These are phyloP conservation scores for Fusarium sp. DNA, from an alignment of 2,329 filamentous ascomycete species.

Conservation along the genomic window DNA sequence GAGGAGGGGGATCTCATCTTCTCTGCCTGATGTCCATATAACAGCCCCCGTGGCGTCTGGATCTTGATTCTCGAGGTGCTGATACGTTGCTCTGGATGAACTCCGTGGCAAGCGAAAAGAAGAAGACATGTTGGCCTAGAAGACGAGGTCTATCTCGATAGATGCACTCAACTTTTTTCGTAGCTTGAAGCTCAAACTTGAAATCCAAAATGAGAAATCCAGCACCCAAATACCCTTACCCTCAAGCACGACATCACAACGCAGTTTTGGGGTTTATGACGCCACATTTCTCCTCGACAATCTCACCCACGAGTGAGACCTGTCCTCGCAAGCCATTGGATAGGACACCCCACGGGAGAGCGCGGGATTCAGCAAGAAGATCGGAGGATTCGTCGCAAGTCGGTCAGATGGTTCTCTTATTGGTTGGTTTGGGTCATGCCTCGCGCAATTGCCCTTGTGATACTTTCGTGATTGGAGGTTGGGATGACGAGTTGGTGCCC, in stretches of 20 bases:
- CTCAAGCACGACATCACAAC: neutral
- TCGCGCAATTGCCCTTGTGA: slow-evolving; percentile 12
- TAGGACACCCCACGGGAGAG: neutral
- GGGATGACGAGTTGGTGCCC: slow-evolving; percentile 4
- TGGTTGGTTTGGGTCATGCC: neutral
- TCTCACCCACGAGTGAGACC: neutral
- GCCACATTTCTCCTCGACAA: neutral
- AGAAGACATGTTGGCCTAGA: neutral
- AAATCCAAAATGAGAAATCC: neutral
- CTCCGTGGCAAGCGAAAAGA: neutral
- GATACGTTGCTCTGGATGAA: neutral
- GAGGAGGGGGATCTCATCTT: slow-evolving; percentile 7
- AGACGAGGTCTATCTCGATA: neutral
- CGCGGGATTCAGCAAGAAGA: neutral
- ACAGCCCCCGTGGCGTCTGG: neutral
- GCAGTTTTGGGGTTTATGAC: slow-evolving; percentile 1
- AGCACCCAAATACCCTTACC: neutral
- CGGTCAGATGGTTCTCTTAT: neutral
- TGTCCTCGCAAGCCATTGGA: neutral
- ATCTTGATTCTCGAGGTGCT: neutral
- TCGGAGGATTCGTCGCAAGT: neutral
- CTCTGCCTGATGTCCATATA: neutral
- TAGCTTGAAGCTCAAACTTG: neutral
- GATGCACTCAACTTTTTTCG: neutral
- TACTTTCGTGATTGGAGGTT: slow-evolving; percentile 8